Conservation (phyloP, 805 yeast species). For the Metschnikowia sp. region DNA sequence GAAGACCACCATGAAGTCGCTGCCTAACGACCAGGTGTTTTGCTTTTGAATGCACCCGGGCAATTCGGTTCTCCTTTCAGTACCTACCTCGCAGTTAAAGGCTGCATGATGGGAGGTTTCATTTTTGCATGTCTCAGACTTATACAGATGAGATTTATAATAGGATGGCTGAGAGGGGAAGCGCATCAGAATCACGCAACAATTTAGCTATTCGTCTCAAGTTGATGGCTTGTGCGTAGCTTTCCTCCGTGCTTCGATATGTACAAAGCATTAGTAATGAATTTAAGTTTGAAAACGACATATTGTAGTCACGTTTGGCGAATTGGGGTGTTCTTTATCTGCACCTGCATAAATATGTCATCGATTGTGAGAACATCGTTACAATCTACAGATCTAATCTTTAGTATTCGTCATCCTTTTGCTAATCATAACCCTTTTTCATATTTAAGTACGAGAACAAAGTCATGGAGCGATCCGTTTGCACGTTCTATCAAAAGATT, state of each 20-base stretch:
- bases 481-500: constrained; percentile 70
- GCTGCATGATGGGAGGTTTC: neutral
- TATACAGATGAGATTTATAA: neutral
- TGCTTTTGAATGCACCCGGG: constrained; percentile 36
- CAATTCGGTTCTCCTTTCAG: neutral
- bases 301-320: too few relatives aligned
- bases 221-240: neutral
- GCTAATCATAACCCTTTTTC: too few relatives aligned
- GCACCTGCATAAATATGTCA: too few relatives aligned
- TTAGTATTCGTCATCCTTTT: too few relatives aligned
- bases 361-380: too few relatives aligned
- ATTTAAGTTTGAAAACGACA: too few relatives aligned
- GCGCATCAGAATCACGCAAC: neutral
- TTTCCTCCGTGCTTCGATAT: too few relatives aligned
- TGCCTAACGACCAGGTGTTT: constrained; percentile 55
- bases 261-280: too few relatives aligned
- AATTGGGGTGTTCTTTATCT: too few relatives aligned
- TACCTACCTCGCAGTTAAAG: neutral
- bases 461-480: constrained; percentile 20
- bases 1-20: constrained; percentile 42
- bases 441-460: too few relatives aligned
- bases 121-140: too few relatives aligned
- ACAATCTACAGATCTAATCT: too few relatives aligned
- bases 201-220: neutral
- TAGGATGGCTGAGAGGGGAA: neutral